Base-by-base conservation (phyloP, 2,329 filamentous ascomycete genomes). In the Tolypocladium pustulatum region DNA sequence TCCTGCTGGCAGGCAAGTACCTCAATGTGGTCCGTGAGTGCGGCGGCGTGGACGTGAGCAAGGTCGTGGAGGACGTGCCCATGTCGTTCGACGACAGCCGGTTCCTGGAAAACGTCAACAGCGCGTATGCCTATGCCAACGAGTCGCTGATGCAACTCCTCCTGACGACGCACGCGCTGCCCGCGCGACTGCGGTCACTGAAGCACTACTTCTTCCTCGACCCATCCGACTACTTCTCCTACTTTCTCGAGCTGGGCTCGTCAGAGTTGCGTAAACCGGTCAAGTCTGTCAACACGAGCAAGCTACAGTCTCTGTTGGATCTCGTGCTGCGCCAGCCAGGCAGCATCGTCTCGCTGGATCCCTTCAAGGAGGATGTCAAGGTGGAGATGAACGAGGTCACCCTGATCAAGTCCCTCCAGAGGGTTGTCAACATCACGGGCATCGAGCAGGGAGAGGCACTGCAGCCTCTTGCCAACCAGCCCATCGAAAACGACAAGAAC, bases 121-220 rank as follows among this genome's bases (percentile, higher is more conserved):
- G 83, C 57, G 94, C 94, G 3, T 99, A 99, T 68, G 91, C 93
- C 0, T 89, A 97, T 69, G 94, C 94, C 57, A 99, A 99, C 73
- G 89, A 92, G 59, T 96, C 93, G 9, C 80, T 99, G 27, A 86
- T 99, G 75, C 88, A 91, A 61, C 81, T 99, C 0, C 85, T 99
- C 3, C 81, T 99, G 46, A 97, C 93, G 0, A 94, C 94, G 8
- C 94, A 99, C 69, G 90, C 90, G 15, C 82, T 99, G 6, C 92
- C 93, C 0, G 88, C 90, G 34, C 85, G 94, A 41, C 81, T 99
- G 59, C 85, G 88, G 53, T 97, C 93, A 17, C 79, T 99, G 43
- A 99, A 99, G 72, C 94, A 99, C 73, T 99, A 99, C 76, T 99
- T 97, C 78, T 99, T 99, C 79, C 86, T 99, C 62, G 93, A 97